These are phyloP conservation scores for Cicer chorassanicum DNA, from an alignment of 306 rosid genomes.

Conservation along the genomic window DNA sequence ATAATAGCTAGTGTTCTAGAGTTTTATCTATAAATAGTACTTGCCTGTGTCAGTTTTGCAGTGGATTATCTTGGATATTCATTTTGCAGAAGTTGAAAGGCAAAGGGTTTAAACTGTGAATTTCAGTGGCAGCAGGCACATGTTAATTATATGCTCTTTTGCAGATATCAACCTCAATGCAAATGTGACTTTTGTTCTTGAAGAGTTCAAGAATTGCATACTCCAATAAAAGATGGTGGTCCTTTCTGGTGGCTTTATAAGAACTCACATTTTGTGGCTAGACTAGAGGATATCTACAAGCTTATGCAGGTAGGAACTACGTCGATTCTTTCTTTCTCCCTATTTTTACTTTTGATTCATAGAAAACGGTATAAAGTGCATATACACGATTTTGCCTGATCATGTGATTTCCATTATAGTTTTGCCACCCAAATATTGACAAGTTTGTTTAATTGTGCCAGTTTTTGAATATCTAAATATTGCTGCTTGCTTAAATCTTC, in stretches of 20 bases:
- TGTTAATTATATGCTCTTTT: slow-evolving; percentile 9
- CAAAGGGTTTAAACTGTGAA: slow-evolving; percentile 26
- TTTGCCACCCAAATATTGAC: slow-evolving; percentile 10
- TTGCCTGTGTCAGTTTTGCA: slow-evolving; percentile 16
- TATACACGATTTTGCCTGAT: slow-evolving; percentile 19
- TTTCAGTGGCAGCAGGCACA: slow-evolving; percentile 30
- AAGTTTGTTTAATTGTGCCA: neutral
- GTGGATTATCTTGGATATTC: slow-evolving; percentile 39
- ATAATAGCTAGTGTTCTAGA: slow-evolving; percentile 6
- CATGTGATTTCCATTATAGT: slow-evolving; percentile 28
- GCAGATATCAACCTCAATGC: slow-evolving; percentile 19
- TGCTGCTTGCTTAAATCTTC: slow-evolving; percentile 24
- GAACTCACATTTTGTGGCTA: slow-evolving; percentile 17
- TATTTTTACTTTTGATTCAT: slow-evolving; percentile 13
- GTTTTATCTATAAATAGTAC: slow-evolving; percentile 21
- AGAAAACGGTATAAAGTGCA: neutral
- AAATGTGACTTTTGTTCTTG: slow-evolving; percentile 31
- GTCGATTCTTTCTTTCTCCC: slow-evolving; percentile 20
- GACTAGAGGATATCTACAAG: slow-evolving; percentile 23
- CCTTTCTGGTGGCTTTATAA: slow-evolving; percentile 33
- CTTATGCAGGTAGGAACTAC: slow-evolving; percentile 42
- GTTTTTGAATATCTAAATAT: slow-evolving; percentile 4
- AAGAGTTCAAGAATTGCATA: slow-evolving; percentile 22
- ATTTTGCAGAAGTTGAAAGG: slow-evolving; percentile 51
- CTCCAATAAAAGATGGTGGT: slow-evolving; percentile 20